Conservation (phyloP, 345 rosid genomes). For the Boechera stricta region DNA sequence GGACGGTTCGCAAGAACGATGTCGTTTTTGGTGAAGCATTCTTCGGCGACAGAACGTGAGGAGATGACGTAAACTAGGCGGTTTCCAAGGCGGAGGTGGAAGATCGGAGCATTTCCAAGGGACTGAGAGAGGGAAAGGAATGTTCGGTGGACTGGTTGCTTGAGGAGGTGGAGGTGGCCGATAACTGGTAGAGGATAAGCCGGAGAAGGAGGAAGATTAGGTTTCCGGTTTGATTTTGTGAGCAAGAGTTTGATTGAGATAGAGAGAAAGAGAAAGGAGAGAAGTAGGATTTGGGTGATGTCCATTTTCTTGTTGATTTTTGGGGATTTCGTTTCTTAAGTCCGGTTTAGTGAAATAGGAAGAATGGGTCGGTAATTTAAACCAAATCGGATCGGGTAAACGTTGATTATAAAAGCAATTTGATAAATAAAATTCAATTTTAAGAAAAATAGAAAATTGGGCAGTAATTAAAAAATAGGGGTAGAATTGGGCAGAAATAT, state of each 20-base stretch:
- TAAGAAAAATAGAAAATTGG: too few relatives aligned
- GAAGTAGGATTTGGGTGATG: constrained; percentile 10
- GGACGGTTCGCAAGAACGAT: constrained; percentile 62
- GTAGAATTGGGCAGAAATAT: too few relatives aligned
- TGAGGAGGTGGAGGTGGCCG: constrained; percentile 44
- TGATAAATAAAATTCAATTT: too few relatives aligned
- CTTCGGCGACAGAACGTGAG: constrained; percentile 46
- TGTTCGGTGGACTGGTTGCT: constrained; percentile 33
- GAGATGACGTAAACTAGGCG: constrained; percentile 53
- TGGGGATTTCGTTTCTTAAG: too few relatives aligned
- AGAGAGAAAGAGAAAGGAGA: constrained; percentile 18
- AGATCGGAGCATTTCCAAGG: constrained; percentile 49
- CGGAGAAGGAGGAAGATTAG: constrained; percentile 58
- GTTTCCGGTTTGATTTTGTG: constrained; percentile 18
- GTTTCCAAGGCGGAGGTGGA: constrained; percentile 56
- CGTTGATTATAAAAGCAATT: too few relatives aligned
- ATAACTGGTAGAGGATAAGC: constrained; percentile 38
- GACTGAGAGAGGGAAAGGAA: constrained; percentile 31
- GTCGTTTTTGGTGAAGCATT: constrained; percentile 65
- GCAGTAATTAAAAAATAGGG: too few relatives aligned
- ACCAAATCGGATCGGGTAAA: too few relatives aligned
- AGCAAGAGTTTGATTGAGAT: constrained; percentile 29
- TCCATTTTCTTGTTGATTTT: constrained; percentile 15
- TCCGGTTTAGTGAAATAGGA: too few relatives aligned
- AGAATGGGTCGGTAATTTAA: too few relatives aligned